Evolutionary conservation across 148 eudicot genomes (phyloP), one percentile per base, ranked within the genome.

Genomic region (Fagopyrum homotropicum): DNA sequence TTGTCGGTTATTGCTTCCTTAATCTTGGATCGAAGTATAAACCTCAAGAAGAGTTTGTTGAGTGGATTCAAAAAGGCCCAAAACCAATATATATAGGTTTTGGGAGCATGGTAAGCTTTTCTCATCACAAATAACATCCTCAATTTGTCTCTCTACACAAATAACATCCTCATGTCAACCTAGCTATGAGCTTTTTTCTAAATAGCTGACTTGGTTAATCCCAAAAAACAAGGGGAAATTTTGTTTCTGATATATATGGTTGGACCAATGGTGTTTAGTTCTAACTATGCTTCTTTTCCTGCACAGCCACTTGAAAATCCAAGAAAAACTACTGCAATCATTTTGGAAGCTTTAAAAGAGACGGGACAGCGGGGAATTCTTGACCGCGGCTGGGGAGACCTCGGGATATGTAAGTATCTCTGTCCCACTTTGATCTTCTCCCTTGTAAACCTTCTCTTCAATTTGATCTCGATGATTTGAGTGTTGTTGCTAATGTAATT

Each of bases 371-470:
- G 98, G 77, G 98, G 93, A 79, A 92, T 95, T 82, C 84, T 95
- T 69, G 93, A 83, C 76, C 88, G 90, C 75, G 98, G 98, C 69
- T 95, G 98, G 98, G 96, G 97, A 77, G 93, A 90, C 81, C 98
- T 95, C 78, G 98, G 97, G 77, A 72, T 84, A 75, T 47, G 98
- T 95, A 77, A 85, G 98, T 86, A 70, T 77, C 73, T 76, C 66
- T 77, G 22, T 59, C 75, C 70, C 73, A 72, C 7, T 29, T 63
- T 30, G 30, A 17, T 72, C 55, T 11, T 47, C 7, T 45, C 15
- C 8, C 74, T 72, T 72, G 14, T 52, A 47, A 17, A 43, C 47
- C 71, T 35, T 43, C 17, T 66, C 17, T 64, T 11, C 70, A 64
- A 43, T 40, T 64, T 40, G 44, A 64, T 40, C 46, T 64, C 70